Evolutionary conservation across 148 eudicot genomes (phyloP).

Genomic region (Fallopia convolvulus): DNA sequence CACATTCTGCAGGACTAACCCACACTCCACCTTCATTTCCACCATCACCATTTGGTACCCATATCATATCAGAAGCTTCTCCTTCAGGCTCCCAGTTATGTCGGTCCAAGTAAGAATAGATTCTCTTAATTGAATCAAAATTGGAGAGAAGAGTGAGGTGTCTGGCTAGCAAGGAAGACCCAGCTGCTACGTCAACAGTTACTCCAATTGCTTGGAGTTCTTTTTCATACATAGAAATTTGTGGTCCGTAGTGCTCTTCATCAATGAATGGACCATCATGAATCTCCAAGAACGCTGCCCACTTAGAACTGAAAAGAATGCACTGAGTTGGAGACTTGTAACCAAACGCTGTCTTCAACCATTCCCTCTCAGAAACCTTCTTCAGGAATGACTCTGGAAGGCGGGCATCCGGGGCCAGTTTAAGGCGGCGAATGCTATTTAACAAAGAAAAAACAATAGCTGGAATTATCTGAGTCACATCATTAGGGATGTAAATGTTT

Average conservation of each 20-base stretch:
- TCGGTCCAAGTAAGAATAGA: constrained; percentile 30
- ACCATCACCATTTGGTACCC: constrained; percentile 33
- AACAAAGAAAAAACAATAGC: constrained; percentile 33
- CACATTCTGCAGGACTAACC: constrained; percentile 44
- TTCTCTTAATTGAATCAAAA: constrained; percentile 25
- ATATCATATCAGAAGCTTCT: constrained; percentile 18
- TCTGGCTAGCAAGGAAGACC: constrained; percentile 28
- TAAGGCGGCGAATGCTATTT: constrained; percentile 22
- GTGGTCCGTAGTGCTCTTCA: constrained; percentile 39
- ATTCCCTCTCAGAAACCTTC: constrained; percentile 17
- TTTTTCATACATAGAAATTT: constrained; percentile 20
- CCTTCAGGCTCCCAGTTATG: constrained; percentile 29
- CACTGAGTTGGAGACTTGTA: constrained; percentile 40
- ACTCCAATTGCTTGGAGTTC: constrained; percentile 52
- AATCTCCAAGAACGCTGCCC: constrained; percentile 19
- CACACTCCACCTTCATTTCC: constrained; percentile 31
- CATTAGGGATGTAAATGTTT: constrained; percentile 25
- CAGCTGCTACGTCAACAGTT: constrained; percentile 16
- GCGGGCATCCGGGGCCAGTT: neutral
- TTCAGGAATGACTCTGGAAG: constrained; percentile 19
- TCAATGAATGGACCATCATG: constrained; percentile 64
- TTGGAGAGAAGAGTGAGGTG: constrained; percentile 29
- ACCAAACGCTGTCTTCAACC: constrained; percentile 51
- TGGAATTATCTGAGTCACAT: constrained; percentile 26
- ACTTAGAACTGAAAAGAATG: constrained; percentile 25